Evolutionary conservation across 2,329 filamentous ascomycete species (phyloP), one percentile per base, ranked within the genome.

Genomic region (Hypoxylon sp.): DNA sequence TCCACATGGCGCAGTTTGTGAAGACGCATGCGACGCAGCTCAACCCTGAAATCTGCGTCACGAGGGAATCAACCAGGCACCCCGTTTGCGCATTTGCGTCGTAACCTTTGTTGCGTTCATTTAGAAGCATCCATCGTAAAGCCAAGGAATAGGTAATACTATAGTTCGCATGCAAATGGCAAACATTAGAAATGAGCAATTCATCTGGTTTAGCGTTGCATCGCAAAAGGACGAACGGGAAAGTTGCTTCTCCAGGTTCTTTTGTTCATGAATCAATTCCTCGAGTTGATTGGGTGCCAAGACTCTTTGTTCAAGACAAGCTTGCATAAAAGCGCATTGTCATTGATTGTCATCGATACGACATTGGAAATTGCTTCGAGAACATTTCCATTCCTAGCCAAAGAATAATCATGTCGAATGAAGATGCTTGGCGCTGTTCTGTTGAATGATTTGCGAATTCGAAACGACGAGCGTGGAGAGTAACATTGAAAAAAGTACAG

Each of bases 1-100:
- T 68, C 55, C 62, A 66, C 68, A 69, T 70, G 68, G 68, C 65
- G 68, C 62, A 64, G 62, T 50, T 55, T 50, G 53, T 50, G 17
- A 61, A 56, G 53, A 69, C 57, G 63, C 35, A 66, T 71, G 66
- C 62, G 46, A 66, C 66, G 50, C 53, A 64, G 53, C 59, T 46
- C 49, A 63, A 66, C 42, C 60, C 51, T 53, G 53, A 61, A 31
- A 42, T 30, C 44, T 66, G 48, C 48, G 63, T 71, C 69, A 71
- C 69, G 69, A 61, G 69, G 68, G 48, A 64, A 61, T 60, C 57
- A 69, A 61, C 59, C 57, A 69, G 59, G 62, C 40, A 66, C 35
- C 44, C 64, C 57, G 53, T 65, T 65, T 68, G 49, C 62, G 62
- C 65, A 69, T 40, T 64, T 61, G 68, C 59, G 61, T 68, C 68